These are phyloP conservation scores for Kazachstania psychrophila DNA, from an alignment of 805 yeast genomes.

Conservation along the genomic window DNA sequence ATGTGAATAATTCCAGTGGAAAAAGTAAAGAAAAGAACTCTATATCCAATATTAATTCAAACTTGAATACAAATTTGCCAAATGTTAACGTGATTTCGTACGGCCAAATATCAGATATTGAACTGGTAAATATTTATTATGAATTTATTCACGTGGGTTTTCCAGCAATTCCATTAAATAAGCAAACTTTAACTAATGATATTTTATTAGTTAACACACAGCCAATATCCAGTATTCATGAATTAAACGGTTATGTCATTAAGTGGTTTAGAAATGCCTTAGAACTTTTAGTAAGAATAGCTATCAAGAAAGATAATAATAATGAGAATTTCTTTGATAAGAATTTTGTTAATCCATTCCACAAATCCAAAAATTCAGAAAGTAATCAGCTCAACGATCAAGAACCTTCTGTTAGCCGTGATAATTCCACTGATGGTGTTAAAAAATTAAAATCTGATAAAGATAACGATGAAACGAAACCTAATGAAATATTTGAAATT, in stretches of 20 bases:
- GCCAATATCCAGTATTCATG: conserved; percentile 25
- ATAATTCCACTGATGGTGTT: not conserved
- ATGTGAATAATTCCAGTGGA: not conserved
- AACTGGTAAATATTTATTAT: conserved; percentile 38
- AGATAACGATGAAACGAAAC: conserved; percentile 2
- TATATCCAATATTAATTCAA: not conserved
- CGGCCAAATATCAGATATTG: conserved; percentile 29
- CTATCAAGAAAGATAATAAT: conserved; percentile 15
- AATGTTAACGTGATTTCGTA: conserved; percentile 10
- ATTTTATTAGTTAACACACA: conserved; percentile 25
- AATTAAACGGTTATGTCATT: conserved; percentile 25
- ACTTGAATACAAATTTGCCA: not conserved
- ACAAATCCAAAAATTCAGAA: not conserved
- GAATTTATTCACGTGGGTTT: conserved; percentile 37
- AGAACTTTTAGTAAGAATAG: conserved; percentile 24
- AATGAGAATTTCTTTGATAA: conserved; percentile 12
- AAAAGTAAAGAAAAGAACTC: not conserved
- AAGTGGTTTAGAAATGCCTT: conserved; percentile 29
- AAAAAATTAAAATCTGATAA: conserved; percentile 5
- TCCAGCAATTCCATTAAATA: conserved; percentile 33
- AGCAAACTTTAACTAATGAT: conserved; percentile 25
- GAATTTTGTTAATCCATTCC: conserved; percentile 4
- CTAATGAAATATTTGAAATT: conserved; percentile 15
- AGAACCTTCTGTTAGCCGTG: not conserved
- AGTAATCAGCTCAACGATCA: not conserved